A percentile compares a stretch with the other conserved stretches of the same genome.
Evolutionary conservation across 306 rosid genomes (phyloP).

Genomic region (Cucurbita pepo): DNA sequence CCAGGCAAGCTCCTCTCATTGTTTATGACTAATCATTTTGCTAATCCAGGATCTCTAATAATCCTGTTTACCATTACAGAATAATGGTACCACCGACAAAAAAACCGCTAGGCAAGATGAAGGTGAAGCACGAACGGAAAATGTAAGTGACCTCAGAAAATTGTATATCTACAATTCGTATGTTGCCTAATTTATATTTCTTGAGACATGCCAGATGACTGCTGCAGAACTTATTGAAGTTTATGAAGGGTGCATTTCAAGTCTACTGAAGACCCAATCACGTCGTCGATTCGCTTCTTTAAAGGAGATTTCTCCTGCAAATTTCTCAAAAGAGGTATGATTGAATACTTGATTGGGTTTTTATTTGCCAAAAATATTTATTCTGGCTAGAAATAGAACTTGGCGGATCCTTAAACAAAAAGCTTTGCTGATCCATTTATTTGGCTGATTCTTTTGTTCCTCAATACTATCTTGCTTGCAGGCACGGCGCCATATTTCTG

Average conservation of each 20-base stretch:
- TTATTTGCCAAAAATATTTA: not conserved
- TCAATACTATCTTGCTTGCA: constrained; percentile 16
- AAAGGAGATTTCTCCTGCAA: constrained; percentile 69
- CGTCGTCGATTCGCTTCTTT: constrained; percentile 46
- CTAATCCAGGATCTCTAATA: constrained; percentile 16
- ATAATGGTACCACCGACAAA: constrained; percentile 22
- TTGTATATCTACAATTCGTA: not conserved
- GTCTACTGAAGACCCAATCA: constrained; percentile 48
- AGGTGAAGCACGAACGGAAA: constrained; percentile 30
- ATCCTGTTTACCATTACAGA: constrained; percentile 38
- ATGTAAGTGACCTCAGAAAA: constrained; percentile 27
- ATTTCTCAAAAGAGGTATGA: constrained; percentile 65
- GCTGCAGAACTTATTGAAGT: constrained; percentile 57
- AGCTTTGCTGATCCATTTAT: not conserved
- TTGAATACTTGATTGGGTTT: not conserved
- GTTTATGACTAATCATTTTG: not conserved
- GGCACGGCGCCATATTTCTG: constrained; percentile 64
- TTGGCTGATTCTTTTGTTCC: not conserved
- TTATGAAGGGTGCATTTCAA: constrained; percentile 71
- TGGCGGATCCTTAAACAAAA: not conserved
- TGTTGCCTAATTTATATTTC: constrained; percentile 3
- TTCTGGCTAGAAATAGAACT: not conserved
- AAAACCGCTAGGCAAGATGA: constrained; percentile 25
- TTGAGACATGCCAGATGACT: constrained; percentile 48
- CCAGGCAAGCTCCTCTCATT: constrained; percentile 38